Evolutionary conservation across 2,329 filamentous ascomycete species (phyloP).

Genomic region (Lecanicillium sp.): DNA sequence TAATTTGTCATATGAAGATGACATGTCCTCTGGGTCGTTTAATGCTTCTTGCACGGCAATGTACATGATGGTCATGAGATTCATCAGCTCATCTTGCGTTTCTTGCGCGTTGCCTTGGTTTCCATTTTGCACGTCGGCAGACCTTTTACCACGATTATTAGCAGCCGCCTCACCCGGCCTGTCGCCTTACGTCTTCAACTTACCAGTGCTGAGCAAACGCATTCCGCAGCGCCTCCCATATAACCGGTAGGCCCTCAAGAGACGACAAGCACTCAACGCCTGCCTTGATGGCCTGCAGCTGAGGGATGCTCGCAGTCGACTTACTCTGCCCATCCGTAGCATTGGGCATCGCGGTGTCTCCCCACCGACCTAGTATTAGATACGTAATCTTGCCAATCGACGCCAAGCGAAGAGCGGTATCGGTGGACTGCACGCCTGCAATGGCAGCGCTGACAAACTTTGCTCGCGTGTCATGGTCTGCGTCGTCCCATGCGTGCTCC

Average conservation of each 20-base stretch:
- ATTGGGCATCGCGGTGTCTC: slow-evolving; percentile 50
- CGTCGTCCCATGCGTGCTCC: slow-evolving; percentile 54
- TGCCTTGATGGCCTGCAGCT: slow-evolving; percentile 51
- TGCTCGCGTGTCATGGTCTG: slow-evolving; percentile 44
- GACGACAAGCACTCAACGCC: slow-evolving; percentile 43
- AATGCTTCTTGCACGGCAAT: slow-evolving; percentile 49
- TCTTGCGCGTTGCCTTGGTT: slow-evolving; percentile 35
- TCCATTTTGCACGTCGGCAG: slow-evolving; percentile 34
- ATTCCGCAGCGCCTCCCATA: slow-evolving; percentile 42
- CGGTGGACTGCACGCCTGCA: slow-evolving; percentile 30
- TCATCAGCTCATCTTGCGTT: slow-evolving; percentile 51
- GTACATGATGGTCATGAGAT: slow-evolving; percentile 56
- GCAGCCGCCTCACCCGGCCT: too few relatives aligned
- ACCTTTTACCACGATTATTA: slow-evolving; percentile 31
- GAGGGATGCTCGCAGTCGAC: slow-evolving; percentile 44
- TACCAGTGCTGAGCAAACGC: slow-evolving; percentile 47
- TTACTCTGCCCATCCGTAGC: slow-evolving; percentile 31
- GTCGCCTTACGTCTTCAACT: too few relatives aligned
- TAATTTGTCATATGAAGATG: slow-evolving; percentile 38
- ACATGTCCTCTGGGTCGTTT: slow-evolving; percentile 41
- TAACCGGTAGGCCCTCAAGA: slow-evolving; percentile 38
- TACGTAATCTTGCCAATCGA: slow-evolving; percentile 52
- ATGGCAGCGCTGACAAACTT: slow-evolving; percentile 51
- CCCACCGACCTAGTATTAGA: slow-evolving; percentile 62
- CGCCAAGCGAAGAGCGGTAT: slow-evolving; percentile 40